Evolutionary conservation across 2,329 filamentous ascomycete species (phyloP), one percentile per base, ranked within the genome.

Genomic region (Allantophomopsis cytisporea): DNA sequence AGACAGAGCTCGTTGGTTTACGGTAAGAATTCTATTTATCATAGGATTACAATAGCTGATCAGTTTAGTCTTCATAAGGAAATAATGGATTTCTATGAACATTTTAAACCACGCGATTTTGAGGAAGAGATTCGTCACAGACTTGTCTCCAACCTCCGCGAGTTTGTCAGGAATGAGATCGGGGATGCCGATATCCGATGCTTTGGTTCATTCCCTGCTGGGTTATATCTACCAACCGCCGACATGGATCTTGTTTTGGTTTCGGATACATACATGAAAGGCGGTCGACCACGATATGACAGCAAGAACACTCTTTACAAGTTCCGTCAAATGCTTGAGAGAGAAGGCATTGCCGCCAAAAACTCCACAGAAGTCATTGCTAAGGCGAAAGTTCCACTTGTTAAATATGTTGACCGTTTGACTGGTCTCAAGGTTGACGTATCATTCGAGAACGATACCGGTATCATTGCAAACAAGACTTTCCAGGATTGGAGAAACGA

Each of bases 151-250:
- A 77, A 85, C 14, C 65, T 96, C 2, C 67, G 76, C 37, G 54
- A 56, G 14, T 67, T 69, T 2, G 68, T 93, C 51, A 67, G 66
- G 42, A 64, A 57, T 12, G 63, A 65, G 37, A 80, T 76, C 50
- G 60, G 64, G 11, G 72, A 75, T 36, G 75, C 78, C 10, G 68
- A 79, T 37, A 65, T 95, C 7, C 66, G 72, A 28, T 69, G 80
- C 8, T 98, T 98, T 56, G 91, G 91, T n/a, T 96, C 91, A 0
- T 98, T 88, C 59, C 88, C 86, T 49, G 86, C 86, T 3, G 86
- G 83, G 8, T 52, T 73, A 6, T 84, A 83, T 54, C 64, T 85
- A 8, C 80, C 80, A 6, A 79, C 83, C 1, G 86, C 84, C 13
- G 91, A 98, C 55, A 94, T 98, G 78, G 91, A 98, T 55, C 67